Conservation (phyloP, 768 basidiomycete species). For the Tephrocybe sp. region DNA sequence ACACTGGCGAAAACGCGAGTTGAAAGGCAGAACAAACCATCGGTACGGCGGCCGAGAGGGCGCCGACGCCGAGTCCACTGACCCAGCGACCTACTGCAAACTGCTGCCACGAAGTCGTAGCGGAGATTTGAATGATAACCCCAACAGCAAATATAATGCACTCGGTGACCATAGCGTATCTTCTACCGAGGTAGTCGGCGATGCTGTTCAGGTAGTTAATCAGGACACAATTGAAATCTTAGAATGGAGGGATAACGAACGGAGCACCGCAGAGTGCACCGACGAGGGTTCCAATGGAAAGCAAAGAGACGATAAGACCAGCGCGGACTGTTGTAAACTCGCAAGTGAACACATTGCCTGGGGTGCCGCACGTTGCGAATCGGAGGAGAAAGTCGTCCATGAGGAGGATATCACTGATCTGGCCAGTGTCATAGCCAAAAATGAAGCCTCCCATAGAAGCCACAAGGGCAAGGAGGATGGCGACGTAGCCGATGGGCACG, state of each 20-base stretch:
- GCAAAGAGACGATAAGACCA: conserved; percentile 68
- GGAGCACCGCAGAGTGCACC: conserved; percentile 64
- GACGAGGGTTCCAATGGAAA: conserved; percentile 68
- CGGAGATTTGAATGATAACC: conserved; percentile 56
- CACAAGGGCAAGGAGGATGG: conserved; percentile 65
- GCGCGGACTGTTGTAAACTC: conserved; percentile 55
- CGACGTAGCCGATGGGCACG: conserved; percentile 59
- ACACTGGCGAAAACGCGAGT: conserved; percentile 4
- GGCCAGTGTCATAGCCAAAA: conserved; percentile 73
- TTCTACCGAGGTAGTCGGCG: conserved; percentile 65
- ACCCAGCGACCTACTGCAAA: conserved; percentile 66
- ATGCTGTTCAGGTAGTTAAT: conserved; percentile 31
- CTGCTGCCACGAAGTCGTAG: conserved; percentile 60
- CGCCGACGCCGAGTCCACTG: conserved; percentile 68
- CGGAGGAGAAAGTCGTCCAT: conserved; percentile 69
- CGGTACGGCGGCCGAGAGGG: conserved; percentile 65
- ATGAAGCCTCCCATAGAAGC: conserved; percentile 75
- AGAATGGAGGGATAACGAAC: conserved; percentile 33
- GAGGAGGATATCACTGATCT: conserved; percentile 75
- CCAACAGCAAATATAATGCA: conserved; percentile 59
- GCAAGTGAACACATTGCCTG: conserved; percentile 41
- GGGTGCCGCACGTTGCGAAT: conserved; percentile 53
- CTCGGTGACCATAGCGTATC: conserved; percentile 65
- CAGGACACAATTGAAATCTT: conserved; percentile 2
- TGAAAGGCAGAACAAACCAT: conserved; percentile 40